Base-by-base conservation (phyloP, 257 asterid genomes). In the Lycium ferocissimum region DNA sequence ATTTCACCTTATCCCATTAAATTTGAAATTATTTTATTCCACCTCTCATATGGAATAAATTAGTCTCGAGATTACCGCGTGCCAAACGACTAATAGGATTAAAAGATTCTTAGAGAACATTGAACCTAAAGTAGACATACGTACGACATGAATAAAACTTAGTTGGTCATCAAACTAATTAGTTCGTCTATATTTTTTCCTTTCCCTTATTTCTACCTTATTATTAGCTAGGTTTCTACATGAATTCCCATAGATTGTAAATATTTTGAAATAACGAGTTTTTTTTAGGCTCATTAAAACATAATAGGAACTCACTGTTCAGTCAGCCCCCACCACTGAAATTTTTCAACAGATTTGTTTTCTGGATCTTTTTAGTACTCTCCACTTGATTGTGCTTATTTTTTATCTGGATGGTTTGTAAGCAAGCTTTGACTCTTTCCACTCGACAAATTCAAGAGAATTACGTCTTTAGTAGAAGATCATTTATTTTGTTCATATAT, bases 391-490 rank as follows among this genome's bases (percentile, higher is more conserved):
- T 70, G 54, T 85, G 84, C 72, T 87, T 82, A 17, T 53, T 22
- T 70, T 54, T 84, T 80, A 37, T 82, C 71, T 92, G 90, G 86
- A 90, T 86, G 92, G 93, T 57, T 91, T 83, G 69, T 62, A 84
- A 88, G 89, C 87, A 86, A 84, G 83, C 87, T 87, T 85, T 78
- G 79, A 62, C 80, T 85, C 65, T 85, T 85, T 87, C 87, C 83
- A 84, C 87, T 85, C 86, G 75, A 87, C 87, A 85, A 83, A 82
- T 84, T 85, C 87, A 86, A 87, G 89, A 86, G 87, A 85, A 83
- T 47, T 86, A 83, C 90, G 84, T 82, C 89, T 90, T 84, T 83
- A 86, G 59, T 86, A 15, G 82, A 58, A 26, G 81, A 67, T 83
- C 7, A 17, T 59, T 86, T 62, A 43, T 66, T 83, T 83, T 83